Conservation (phyloP, 176 grass and related monocot genomes). For the Alopecurus myosuroides region DNA sequence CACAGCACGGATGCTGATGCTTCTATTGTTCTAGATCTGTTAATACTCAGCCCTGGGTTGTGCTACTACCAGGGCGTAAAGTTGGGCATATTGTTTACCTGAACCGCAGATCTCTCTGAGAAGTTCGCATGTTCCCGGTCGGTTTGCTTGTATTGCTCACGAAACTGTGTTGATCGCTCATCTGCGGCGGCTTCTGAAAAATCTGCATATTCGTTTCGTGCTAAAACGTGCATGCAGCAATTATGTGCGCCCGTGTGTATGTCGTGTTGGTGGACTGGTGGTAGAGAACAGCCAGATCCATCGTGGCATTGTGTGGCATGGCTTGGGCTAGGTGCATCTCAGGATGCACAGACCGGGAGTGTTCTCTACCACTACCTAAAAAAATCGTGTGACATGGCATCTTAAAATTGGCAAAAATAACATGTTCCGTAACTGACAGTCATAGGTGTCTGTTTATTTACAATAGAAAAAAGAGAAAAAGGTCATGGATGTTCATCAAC, state of each 20-base stretch:
- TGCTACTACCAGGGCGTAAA: background rate
- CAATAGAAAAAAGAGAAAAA: background rate
- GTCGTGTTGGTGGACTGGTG: background rate
- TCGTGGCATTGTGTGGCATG: background rate
- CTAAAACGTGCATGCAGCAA: background rate
- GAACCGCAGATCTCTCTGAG: background rate
- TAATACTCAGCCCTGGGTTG: background rate
- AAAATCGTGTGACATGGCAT: background rate
- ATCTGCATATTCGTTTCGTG: background rate
- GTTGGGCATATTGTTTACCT: background rate
- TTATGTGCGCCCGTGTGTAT: background rate
- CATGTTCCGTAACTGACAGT: background rate
- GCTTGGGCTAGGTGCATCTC: background rate
- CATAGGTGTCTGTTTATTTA: background rate
- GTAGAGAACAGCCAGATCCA: background rate
- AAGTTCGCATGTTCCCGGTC: background rate
- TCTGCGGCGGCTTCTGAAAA: background rate
- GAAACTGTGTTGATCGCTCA: background rate
- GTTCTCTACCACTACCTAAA: background rate
- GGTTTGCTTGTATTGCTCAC: background rate
- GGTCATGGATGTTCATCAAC: background rate
- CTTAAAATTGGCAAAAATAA: background rate
- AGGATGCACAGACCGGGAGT: background rate
- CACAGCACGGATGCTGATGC: background rate
- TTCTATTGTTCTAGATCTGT: slow-evolving; percentile 31